Evolutionary conservation across 1,284 basidiomycete species (phyloP), one percentile per base, ranked within the genome.

Genomic region (Cryptococcus sp.): DNA sequence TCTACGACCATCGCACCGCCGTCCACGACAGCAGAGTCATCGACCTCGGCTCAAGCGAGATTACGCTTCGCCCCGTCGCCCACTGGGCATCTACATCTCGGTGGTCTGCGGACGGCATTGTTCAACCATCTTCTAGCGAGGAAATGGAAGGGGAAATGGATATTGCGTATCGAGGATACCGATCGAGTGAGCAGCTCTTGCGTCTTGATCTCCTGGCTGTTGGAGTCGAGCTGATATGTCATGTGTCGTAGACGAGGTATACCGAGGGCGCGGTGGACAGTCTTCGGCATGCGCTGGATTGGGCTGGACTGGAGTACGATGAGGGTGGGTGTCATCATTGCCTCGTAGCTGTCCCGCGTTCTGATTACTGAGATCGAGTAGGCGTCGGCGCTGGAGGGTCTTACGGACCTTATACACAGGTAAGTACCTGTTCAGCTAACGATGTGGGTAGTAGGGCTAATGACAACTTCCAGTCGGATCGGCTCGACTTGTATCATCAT

Each of bases 31-130:
- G 51, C 47, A 16, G 22, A 48, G 25, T 25, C 59, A 16, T 51
- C 58, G 27, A 13, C 27, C 11, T 50, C 53, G 2, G 41, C 49
- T 31, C 47, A 58, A 20, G 68, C 75, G 8, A 72, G 82, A 51
- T 70, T 99, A 8, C 88, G 95, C 7, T 99, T 99, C 77, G 95
- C 95, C 0, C 95, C 96, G 0, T 98, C 95, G 0, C 96, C 96
- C 0, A 99, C 96, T 0, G 95, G 96, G 3, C 85, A 88, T 48
- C 82, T 99, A 1, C 95, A 99, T 78, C 86, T 99, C 1, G 95
- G 95, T 1, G 95, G 96, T 0, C 84, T 99, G n/a, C 82, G 96
- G 19, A 99, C 94, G 50, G 96, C 94, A 0, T 82, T 99, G 3
- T 94, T 94, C 80, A 99, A 99, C 74, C 85, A 97, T 71, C 80